These are phyloP conservation scores for cucumber (Cucumis sativus) DNA, from an alignment of 306 rosid species.

Conservation along the genomic window Cucumber_9930_V3 NC_026660.2:10198501-10199000, in stretches of 20 bases:
- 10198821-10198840: slow-evolving; percentile 82
- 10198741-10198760: slow-evolving; percentile 68
- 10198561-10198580: slow-evolving; percentile 58
- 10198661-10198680: slow-evolving; percentile 28
- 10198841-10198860: slow-evolving; percentile 82
- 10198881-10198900: background rate
- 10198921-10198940: background rate
- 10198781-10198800: slow-evolving; percentile 83
- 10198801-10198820: slow-evolving; percentile 59
- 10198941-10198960: background rate
- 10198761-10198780: slow-evolving; percentile 81
- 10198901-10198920: background rate
- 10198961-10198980: no score
- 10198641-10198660: slow-evolving; percentile 77
- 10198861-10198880: slow-evolving; percentile 41
- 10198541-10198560: slow-evolving; percentile 61
- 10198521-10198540: slow-evolving; percentile 90
- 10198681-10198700: background rate
- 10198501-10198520: slow-evolving; percentile 90
- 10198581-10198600: slow-evolving; percentile 97
- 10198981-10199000: background rate
- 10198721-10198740: background rate
- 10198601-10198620: slow-evolving; percentile 81
- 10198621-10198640: slow-evolving; percentile 91
- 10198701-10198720: background rate